These are phyloP conservation scores for Paralagenidium karlingii DNA, from an alignment of 352 stramenopile species.

Conservation along the genomic window DNA sequence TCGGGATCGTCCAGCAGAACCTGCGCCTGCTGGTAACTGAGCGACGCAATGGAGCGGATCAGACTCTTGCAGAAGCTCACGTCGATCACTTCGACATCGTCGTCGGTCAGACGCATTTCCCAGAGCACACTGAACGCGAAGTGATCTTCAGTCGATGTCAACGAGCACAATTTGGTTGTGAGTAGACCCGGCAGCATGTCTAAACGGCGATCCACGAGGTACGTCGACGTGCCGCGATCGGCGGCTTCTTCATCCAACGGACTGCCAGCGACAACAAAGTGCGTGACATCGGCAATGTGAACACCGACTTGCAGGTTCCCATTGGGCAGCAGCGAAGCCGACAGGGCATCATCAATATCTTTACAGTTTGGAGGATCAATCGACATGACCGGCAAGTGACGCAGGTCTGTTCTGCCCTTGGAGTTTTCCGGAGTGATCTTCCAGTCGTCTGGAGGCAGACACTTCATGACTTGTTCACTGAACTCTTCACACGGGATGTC, in stretches of 20 bases:
- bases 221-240: slow-evolving; percentile 90
- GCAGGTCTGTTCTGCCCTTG: slow-evolving; percentile 82
- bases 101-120: slow-evolving; percentile 52
- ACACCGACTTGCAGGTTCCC: slow-evolving; percentile 91
- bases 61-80: slow-evolving; percentile 97
- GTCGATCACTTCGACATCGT: slow-evolving; percentile 85
- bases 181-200: slow-evolving; percentile 97
- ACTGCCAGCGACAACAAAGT: slow-evolving; percentile 93
- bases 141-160: slow-evolving; percentile 71
- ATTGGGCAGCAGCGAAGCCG: slow-evolving; percentile 88
- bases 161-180: slow-evolving; percentile 96
- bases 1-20: slow-evolving; percentile 87
- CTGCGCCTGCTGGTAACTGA: slow-evolving; percentile 98
- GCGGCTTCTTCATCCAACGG: slow-evolving; percentile 92
- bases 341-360: slow-evolving; percentile 99
- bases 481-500: slow-evolving; percentile 88
- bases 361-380: slow-evolving; percentile 86
- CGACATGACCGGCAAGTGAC: slow-evolving; percentile 87
- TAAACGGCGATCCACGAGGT: slow-evolving; percentile 96
- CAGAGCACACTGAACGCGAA: slow-evolving; percentile 76
- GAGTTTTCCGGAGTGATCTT: slow-evolving; percentile 92
- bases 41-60: slow-evolving; percentile 91
- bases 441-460: slow-evolving; percentile 89
- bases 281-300: slow-evolving; percentile 98
- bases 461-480: slow-evolving; percentile 83